Conservation (phyloP, 768 basidiomycete species). For the Candolleomyces efflorescens region DNA sequence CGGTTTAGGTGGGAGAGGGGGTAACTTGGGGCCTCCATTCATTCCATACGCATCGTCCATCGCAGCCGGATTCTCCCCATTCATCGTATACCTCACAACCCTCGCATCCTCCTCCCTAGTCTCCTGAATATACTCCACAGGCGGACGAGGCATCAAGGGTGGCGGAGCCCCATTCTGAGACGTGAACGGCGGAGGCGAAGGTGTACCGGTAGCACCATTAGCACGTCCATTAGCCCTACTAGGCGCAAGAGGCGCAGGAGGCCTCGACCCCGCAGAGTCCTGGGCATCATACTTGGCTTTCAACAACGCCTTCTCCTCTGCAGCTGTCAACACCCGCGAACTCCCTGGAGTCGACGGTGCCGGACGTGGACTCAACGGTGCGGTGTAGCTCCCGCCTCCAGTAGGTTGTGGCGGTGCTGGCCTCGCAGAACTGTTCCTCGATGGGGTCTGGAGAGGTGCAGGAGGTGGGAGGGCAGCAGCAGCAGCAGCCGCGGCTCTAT, state of each 20-base stretch:
- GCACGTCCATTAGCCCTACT: conserved; percentile 14
- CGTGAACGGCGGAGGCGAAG: conserved; percentile 3
- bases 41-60: background rate
- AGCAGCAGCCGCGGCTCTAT: conserved; percentile 25
- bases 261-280: conserved; percentile 25
- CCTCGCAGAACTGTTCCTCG: background rate
- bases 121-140: conserved; percentile 76
- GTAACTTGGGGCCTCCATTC: conserved; percentile 11
- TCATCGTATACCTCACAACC: conserved; percentile 37
- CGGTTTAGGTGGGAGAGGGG: conserved; percentile 16
- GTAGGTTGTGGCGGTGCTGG: too few relatives aligned
- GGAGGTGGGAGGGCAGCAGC: conserved; percentile 10
- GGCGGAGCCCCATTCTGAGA: conserved; percentile 41
- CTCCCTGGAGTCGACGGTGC: conserved; percentile 21
- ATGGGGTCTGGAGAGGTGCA: conserved; percentile 10
- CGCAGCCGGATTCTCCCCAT: conserved; percentile 7
- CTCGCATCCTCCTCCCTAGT: conserved; percentile 72
- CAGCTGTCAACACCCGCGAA: conserved; percentile 50
- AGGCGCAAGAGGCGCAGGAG: conserved; percentile 15
- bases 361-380: conserved; percentile 9
- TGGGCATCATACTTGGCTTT: conserved; percentile 60
- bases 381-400: too few relatives aligned
- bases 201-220: conserved; percentile 10
- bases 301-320: conserved; percentile 75
- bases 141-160: conserved; percentile 73